These are phyloP conservation scores for Pythium coloratum DNA, from an alignment of 352 stramenopile species.

Conservation along the genomic window DNA sequence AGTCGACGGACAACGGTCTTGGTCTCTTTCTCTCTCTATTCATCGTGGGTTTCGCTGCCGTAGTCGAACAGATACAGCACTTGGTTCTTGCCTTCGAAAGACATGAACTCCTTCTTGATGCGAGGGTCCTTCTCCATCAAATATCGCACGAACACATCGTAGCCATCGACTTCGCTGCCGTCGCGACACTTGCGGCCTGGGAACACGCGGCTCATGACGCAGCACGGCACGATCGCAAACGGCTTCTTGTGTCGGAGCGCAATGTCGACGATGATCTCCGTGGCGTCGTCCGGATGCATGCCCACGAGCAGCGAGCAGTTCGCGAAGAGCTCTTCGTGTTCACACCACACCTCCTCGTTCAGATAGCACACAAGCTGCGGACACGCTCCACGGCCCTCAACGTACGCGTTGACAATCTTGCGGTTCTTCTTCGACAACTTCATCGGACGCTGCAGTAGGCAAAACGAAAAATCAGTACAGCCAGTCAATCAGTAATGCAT, in stretches of 20 bases:
- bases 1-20: not conserved
- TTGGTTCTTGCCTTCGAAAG: conserved; percentile 83
- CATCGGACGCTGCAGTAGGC: conserved; percentile 53
- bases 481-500: not conserved
- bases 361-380: conserved; percentile 58
- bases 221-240: conserved; percentile 96
- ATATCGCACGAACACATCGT: conserved; percentile 83
- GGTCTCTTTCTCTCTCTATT: not conserved
- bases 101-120: conserved; percentile 66
- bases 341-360: conserved; percentile 50
- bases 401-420: conserved; percentile 49
- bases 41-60: not conserved
- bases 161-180: conserved; percentile 68
- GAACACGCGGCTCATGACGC: conserved; percentile 95
- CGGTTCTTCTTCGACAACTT: conserved; percentile 75
- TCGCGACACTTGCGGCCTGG: conserved; percentile 59
- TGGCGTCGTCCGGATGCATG: conserved; percentile 96
- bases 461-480: not conserved
- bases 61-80: conserved; percentile 83
- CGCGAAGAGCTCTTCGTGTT: conserved; percentile 61
- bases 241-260: conserved; percentile 86
- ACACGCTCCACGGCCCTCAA: conserved; percentile 41
- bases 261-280: conserved; percentile 94
- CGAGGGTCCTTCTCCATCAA: conserved; percentile 73
- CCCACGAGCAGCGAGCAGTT: conserved; percentile 88